These are phyloP conservation scores for Plasmodium knowlesi DNA, from an alignment of 169 alveolate genomes.

Conservation along the genomic window DNA sequence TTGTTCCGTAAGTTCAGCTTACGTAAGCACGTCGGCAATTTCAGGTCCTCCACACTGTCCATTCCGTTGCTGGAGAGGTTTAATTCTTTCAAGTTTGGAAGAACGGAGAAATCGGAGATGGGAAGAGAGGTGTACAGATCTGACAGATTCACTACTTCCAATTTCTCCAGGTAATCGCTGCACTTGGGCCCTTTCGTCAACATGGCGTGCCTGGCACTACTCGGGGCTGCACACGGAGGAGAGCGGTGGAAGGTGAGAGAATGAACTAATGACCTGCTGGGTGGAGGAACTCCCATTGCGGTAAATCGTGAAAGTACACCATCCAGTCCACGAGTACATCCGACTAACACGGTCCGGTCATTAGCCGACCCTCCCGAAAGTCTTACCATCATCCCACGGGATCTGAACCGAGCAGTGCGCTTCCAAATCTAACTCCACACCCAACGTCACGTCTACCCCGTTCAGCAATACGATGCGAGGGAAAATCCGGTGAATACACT, in stretches of 20 bases:
- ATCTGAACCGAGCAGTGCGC: not conserved
- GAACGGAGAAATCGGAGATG: not conserved
- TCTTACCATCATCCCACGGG: not conserved
- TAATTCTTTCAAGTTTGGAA: conserved; percentile 12
- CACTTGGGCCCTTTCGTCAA: not conserved
- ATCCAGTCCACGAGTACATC: not conserved
- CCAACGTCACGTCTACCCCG: conserved; percentile 71
- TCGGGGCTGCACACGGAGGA: not conserved
- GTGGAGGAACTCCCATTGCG: not conserved
- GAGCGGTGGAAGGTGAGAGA: not conserved
- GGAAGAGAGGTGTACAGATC: not conserved
- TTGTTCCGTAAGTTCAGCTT: conserved; percentile 40
- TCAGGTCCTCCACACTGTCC: conserved; percentile 12
- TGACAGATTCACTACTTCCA: conserved; percentile 19
- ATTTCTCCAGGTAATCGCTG: not conserved
- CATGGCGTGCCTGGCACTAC: not conserved
- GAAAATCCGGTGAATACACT: conserved; percentile 63
- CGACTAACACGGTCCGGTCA: not conserved
- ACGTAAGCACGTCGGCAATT: conserved; percentile 20
- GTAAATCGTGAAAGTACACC: not conserved
- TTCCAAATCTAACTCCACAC: conserved; percentile 76
- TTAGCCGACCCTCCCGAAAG: not conserved
- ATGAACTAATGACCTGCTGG: no score
- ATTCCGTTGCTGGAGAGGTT: conserved; percentile 48
- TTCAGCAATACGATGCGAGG: conserved; percentile 77